These are phyloP conservation scores for Entomortierella parvispora DNA, from an alignment of 192 early-diverging fungal species.

Conservation along the genomic window DNA sequence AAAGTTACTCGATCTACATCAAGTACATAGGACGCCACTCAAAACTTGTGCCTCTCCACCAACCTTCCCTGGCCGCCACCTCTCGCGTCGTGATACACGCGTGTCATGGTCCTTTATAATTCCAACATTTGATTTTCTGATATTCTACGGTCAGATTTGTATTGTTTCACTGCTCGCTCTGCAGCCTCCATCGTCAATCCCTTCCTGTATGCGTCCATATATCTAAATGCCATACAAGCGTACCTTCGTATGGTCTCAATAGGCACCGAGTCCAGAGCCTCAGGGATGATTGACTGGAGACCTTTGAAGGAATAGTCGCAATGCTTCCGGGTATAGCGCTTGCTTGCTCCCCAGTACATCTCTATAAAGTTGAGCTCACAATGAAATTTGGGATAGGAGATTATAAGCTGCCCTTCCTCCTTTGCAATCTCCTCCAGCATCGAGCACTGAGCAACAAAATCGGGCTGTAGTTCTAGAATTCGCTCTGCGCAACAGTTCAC, in stretches of 20 bases:
- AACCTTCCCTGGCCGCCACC: too few relatives aligned
- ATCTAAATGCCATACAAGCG: constrained; percentile 18
- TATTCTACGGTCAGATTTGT: constrained; percentile 22
- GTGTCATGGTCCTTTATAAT: too few relatives aligned
- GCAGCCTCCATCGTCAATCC: constrained; percentile 14
- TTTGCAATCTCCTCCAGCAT: constrained; percentile 17
- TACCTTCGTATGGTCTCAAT: constrained; percentile 19
- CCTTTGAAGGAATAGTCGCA: constrained; percentile 31
- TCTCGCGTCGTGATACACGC: too few relatives aligned
- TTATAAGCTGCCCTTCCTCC: constrained; percentile 11
- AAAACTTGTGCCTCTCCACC: too few relatives aligned
- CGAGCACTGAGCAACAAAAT: constrained; percentile 36
- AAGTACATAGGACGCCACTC: too few relatives aligned
- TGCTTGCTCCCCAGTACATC: constrained; percentile 32
- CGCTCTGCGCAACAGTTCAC: constrained; percentile 23
- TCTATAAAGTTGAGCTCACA: constrained; percentile 50
- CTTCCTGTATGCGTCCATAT: constrained; percentile 32
- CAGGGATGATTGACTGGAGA: constrained; percentile 15
- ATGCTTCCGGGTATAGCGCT: constrained; percentile 8
- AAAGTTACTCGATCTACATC: too few relatives aligned
- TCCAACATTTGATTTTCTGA: too few relatives aligned
- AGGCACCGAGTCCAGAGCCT: constrained; percentile 23
- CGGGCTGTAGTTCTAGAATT: constrained; percentile 26
- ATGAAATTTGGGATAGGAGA: constrained; percentile 42
- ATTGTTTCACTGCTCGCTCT: constrained; percentile 30